phyloP scores from a whole-genome alignment of 306 rosid genomes.

The Herpetospermum pedunculosum region DNA sequence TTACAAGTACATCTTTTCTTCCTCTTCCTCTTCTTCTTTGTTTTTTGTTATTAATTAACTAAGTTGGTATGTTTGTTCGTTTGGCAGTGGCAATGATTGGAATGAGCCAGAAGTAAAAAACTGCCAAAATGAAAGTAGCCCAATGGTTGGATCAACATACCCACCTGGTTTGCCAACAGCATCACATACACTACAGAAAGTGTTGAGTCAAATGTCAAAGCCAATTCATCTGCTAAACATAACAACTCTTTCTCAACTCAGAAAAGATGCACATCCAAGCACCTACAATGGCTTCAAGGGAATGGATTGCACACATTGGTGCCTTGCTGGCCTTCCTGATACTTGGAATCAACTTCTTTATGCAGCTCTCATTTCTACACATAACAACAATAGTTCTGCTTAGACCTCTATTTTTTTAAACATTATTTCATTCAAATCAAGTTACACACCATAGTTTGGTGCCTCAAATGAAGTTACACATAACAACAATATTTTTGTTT shows the following conservation, averaged over 20 bases:
- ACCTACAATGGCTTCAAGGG: slow-evolving; percentile 31
- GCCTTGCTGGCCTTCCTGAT: slow-evolving; percentile 58
- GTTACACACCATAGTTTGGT: no score
- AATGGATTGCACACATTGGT: slow-evolving; percentile 82
- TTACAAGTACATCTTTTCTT: slow-evolving; percentile 29
- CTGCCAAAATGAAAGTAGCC: slow-evolving; percentile 43
- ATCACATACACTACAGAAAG: slow-evolving; percentile 22
- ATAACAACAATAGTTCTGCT: no score
- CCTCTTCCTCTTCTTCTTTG: neutral
- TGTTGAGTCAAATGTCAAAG: slow-evolving; percentile 22
- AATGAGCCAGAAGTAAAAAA: slow-evolving; percentile 29
- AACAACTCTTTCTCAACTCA: slow-evolving; percentile 50
- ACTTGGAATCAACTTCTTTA: slow-evolving; percentile 53
- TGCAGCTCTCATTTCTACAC: slow-evolving; percentile 3
- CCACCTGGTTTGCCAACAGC: slow-evolving; percentile 32
- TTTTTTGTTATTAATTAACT: neutral
- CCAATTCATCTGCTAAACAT: slow-evolving; percentile 44
- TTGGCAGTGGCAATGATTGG: slow-evolving; percentile 39
- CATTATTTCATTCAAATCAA: no score
- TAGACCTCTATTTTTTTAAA: no score
- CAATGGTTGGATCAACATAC: slow-evolving; percentile 41
- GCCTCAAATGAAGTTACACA: no score
- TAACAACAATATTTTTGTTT: no score
- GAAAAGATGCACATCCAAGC: slow-evolving; percentile 71
- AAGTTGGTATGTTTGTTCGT: neutral